phyloP scores from a whole-genome alignment of 2,329 filamentous ascomycete species.

The Colletotrichum nymphaeae region DNA sequence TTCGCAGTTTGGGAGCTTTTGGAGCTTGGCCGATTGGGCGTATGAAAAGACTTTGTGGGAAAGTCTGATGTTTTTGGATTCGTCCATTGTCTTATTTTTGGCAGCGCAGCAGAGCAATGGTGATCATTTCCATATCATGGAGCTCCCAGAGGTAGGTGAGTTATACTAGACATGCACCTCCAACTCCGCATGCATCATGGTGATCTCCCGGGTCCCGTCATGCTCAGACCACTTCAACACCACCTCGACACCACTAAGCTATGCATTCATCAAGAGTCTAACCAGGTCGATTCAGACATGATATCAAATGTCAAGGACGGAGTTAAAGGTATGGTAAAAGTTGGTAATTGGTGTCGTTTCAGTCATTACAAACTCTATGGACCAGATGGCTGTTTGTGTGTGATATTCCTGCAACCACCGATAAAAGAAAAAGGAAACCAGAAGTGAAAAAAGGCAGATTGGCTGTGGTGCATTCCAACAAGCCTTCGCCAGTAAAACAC shows the following conservation, averaged over 20 bases:
- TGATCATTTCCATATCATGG: not conserved
- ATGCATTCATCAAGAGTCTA: not conserved
- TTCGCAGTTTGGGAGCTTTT: slow-evolving; percentile 6
- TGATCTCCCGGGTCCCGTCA: slow-evolving; percentile 9
- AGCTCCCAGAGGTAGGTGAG: not conserved
- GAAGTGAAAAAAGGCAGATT: not conserved
- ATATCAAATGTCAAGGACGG: no score
- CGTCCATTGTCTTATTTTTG: not conserved
- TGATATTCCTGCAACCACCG: slow-evolving; percentile 28
- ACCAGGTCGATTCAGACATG: not conserved
- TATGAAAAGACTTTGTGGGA: not conserved
- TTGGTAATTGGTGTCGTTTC: slow-evolving; percentile 27
- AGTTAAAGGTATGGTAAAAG: not conserved
- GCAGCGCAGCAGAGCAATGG: not conserved
- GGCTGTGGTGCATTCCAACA: not conserved
- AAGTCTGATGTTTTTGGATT: not conserved
- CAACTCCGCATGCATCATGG: slow-evolving; percentile 15
- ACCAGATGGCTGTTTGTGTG: not conserved
- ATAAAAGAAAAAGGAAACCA: not conserved
- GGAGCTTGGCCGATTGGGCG: slow-evolving; percentile 8
- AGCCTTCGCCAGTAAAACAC: slow-evolving; percentile 6
- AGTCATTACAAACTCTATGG: slow-evolving; percentile 24
- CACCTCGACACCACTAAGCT: not conserved
- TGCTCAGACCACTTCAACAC: not conserved
- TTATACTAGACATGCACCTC: not conserved